Base-by-base conservation (phyloP, 331 rosid genomes). In the Acacia concinna region DNA sequence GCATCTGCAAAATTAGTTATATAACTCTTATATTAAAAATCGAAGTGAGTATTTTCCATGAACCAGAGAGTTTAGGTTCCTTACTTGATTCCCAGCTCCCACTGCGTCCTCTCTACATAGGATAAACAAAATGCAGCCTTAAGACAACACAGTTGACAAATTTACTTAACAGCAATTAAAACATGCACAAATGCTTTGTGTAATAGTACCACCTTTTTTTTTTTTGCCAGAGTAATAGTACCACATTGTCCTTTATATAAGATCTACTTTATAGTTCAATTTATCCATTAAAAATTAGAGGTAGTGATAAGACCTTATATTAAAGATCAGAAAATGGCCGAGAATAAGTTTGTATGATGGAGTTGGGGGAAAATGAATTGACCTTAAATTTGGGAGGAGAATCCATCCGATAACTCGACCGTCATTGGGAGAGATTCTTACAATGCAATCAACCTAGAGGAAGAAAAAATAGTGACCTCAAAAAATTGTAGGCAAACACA, bases 361-460 rank as follows among this genome's bases (percentile, higher is more conserved):
- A 47, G 68, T 17, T 46, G 52, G 62, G 66, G 51, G 52, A 1
- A 18, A 23, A n/a, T n/a, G 70, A 51, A 4, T 78, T 40, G 57
- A 89, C 97, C 97, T 92, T 87, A 94, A 86, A 79, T 70, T 66
- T 80, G 71, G 97, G 81, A 94, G 97, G 74, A 94, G 84, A 86
- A 94, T 76, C 97, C 97, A 92, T 71, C 98, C 97, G 66, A 87
- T 83, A 78, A 94, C 83, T 30, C 84, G 74, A 38, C 98, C 97
- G 80, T 91, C 91, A 17, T 66, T 68, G 11, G 82, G 90, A n/a
- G 91, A 87, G 88, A 94, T 87, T 88, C 93, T 91, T 56, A 81
- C 88, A 60, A 94, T 94, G 89, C 97, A 94, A 81, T 94, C 97
- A 23, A 90, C 82, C 98, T 94, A 76, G 81, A 81, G 18, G 75